These are phyloP conservation scores for Mycena pura DNA, from an alignment of 768 basidiomycete genomes.

Conservation along the genomic window DNA sequence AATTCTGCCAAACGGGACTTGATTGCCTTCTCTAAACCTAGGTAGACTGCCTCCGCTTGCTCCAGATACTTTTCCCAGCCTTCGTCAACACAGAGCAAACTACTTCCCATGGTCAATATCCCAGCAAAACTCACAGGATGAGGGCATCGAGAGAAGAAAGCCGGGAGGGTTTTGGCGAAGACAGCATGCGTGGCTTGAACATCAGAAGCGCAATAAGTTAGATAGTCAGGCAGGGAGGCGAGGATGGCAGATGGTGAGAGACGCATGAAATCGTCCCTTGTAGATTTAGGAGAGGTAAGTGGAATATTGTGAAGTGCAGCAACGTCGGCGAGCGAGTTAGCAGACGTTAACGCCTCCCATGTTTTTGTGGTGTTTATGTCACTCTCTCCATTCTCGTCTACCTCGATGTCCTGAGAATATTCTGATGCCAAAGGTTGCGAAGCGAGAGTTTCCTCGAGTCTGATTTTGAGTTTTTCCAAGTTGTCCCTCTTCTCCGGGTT, in stretches of 20 bases:
- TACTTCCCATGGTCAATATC: conserved; percentile 88
- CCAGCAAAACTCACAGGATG: conserved; percentile 94
- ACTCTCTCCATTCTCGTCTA: conserved; percentile 41
- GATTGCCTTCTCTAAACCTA: conserved; percentile 69
- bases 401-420: conserved; percentile 29
- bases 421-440: conserved; percentile 7
- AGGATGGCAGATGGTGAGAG: conserved; percentile 68
- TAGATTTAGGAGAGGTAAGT: conserved; percentile 23
- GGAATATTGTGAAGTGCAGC: conserved; percentile 70
- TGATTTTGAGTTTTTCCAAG: conserved; percentile 49
- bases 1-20: conserved; percentile 67
- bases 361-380: conserved; percentile 49
- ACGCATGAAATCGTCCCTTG: conserved; percentile 79
- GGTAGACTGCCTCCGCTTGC: conserved; percentile 79
- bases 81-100: conserved; percentile 89
- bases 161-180: conserved; percentile 76
- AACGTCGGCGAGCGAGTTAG: conserved; percentile 92
- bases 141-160: conserved; percentile 84
- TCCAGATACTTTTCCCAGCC: conserved; percentile 86
- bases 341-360: conserved; percentile 94
- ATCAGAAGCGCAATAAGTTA: conserved; percentile 87
- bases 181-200: conserved; percentile 87
- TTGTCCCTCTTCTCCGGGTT: conserved; percentile 55
- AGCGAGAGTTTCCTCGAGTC: conserved; percentile 35
- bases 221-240: conserved; percentile 71